Percentiles rank a stretch among this genome's conserved stretches.
Conservation (phyloP, 2,329 filamentous ascomycete genomes). For the Xylariaceae sp. region DNA sequence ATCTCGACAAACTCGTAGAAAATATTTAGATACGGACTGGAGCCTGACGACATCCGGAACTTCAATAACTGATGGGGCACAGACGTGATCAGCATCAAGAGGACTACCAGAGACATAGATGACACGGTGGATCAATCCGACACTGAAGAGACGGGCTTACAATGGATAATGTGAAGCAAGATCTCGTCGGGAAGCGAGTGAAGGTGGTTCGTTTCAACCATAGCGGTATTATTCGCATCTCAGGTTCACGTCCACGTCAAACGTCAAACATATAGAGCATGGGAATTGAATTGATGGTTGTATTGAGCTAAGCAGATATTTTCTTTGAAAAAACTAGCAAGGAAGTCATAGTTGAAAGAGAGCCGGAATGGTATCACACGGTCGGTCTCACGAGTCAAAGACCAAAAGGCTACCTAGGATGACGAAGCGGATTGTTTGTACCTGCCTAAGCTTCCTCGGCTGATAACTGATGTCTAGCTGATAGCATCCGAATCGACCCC, state of each 20-base stretch:
- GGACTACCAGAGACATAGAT: neutral
- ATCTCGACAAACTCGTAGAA: conserved; percentile 74
- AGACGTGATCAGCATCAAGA: neutral
- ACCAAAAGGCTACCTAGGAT: neutral
- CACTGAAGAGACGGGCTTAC: conserved; percentile 50
- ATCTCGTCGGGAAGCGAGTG: conserved; percentile 69
- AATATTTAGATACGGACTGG: conserved; percentile 71
- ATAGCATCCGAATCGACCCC: too few species aligned
- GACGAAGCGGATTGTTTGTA: conserved; percentile 5
- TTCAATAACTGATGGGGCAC: conserved; percentile 52
- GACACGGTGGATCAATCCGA: conserved; percentile 10
- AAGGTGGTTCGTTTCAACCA: conserved; percentile 43
- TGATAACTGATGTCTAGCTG: too few species aligned
- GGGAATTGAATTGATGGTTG: neutral
- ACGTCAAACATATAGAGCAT: neutral
- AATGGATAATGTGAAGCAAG: conserved; percentile 66
- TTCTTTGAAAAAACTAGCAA: neutral
- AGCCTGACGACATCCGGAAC: conserved; percentile 69
- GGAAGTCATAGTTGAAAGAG: neutral
- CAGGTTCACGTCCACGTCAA: neutral
- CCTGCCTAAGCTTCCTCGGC: neutral
- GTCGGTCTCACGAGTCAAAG: neutral
- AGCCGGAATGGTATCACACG: conserved; percentile 8
- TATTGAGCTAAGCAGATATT: conserved; percentile 4
- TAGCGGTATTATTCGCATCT: conserved; percentile 9